Conservation (phyloP, 1,284 basidiomycete species). For the Porodaedalea pini region DNA sequence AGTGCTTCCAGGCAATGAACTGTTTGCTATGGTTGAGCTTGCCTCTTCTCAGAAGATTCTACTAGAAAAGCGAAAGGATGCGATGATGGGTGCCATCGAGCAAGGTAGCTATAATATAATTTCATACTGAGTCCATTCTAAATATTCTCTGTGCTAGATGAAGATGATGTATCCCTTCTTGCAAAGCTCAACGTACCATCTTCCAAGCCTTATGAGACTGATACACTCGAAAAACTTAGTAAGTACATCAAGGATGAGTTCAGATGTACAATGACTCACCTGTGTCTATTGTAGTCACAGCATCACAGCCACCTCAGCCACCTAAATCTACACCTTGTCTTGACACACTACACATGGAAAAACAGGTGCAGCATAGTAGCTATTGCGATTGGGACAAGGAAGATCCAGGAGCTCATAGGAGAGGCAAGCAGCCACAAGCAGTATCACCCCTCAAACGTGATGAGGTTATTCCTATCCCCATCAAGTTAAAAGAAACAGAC, state of each 20-base stretch:
- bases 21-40: slow-evolving; percentile 87
- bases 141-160: slow-evolving; percentile 46
- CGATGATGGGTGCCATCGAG: slow-evolving; percentile 71
- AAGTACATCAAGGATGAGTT: slow-evolving; percentile 25
- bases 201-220: slow-evolving; percentile 48
- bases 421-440: slow-evolving; percentile 43
- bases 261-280: slow-evolving; percentile 7
- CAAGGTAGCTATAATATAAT: slow-evolving; percentile 48
- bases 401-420: slow-evolving; percentile 46
- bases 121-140: background rate
- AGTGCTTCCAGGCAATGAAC: slow-evolving; percentile 69
- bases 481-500: slow-evolving; percentile 2
- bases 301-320: slow-evolving; percentile 49
- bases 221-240: slow-evolving; percentile 64
- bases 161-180: slow-evolving; percentile 79
- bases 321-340: slow-evolving; percentile 85
- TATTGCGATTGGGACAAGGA: slow-evolving; percentile 36
- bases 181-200: slow-evolving; percentile 52
- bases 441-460: slow-evolving; percentile 7
- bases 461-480: slow-evolving; percentile 5
- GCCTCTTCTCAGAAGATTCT: slow-evolving; percentile 89
- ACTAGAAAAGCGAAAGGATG: slow-evolving; percentile 72
- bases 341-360: slow-evolving; percentile 82
- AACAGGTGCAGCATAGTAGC: slow-evolving; percentile 66
- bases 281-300: slow-evolving; percentile 43